Evolutionary conservation across 2,329 filamentous ascomycete species (phyloP).

Genomic region (Trichothecium roseum): DNA sequence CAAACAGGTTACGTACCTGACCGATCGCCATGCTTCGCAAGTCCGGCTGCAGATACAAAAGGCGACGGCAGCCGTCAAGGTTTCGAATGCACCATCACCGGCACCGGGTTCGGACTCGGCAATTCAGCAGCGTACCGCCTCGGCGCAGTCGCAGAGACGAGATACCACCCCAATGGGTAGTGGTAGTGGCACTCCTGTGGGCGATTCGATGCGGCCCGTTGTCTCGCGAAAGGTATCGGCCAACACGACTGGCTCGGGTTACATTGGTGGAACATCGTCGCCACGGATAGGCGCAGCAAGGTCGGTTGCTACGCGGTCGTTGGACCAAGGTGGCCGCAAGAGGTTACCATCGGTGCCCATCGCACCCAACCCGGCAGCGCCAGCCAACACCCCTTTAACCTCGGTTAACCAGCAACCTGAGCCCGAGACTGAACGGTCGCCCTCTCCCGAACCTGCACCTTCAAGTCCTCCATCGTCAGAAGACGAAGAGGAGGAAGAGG

Average conservation of each 20-base stretch:
- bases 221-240: constrained; percentile 37
- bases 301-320: constrained; percentile 4
- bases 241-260: constrained; percentile 30
- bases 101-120: constrained; percentile 36
- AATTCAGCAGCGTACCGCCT: constrained; percentile 33
- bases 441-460: constrained; percentile 25
- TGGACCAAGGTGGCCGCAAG: constrained; percentile 21
- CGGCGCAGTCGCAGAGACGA: constrained; percentile 45
- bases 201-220: constrained; percentile 31
- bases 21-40: constrained; percentile 81
- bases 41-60: constrained; percentile 84
- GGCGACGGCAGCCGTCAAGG: constrained; percentile 47
- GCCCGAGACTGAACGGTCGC: constrained; percentile 11
- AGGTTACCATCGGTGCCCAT: constrained; percentile 36
- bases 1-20: constrained; percentile 88
- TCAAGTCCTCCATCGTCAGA: constrained; percentile 25
- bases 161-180: constrained; percentile 41
- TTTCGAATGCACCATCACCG: constrained; percentile 47
- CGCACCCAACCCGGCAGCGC: constrained; percentile 12
- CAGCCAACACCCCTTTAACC: constrained; percentile 5
- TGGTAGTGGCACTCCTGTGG: constrained; percentile 30
- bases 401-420: constrained; percentile 11
- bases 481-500: constrained; percentile 35
- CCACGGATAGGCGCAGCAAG: background rate
- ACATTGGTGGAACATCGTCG: constrained; percentile 19